Evolutionary conservation across 169 alveolate genomes (phyloP).

Genomic region (Eimeria tenella): DNA sequence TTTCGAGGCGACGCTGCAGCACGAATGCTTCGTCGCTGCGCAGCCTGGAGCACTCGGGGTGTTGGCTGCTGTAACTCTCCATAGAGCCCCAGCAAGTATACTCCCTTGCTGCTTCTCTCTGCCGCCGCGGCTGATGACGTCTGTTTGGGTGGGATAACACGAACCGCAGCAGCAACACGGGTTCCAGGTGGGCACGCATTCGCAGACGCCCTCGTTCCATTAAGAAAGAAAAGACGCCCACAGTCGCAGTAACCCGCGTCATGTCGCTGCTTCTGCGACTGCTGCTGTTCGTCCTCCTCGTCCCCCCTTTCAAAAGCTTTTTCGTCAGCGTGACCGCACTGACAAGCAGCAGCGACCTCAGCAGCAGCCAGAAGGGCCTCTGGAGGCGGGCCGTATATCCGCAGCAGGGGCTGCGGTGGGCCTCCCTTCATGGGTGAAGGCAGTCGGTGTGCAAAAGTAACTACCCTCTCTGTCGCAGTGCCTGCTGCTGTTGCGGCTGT

Average conservation of each 20-base stretch:
- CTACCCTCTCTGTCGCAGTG: not conserved
- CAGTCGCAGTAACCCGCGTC: not conserved
- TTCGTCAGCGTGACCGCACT: not conserved
- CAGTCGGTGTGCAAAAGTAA: not conserved
- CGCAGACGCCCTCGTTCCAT: not conserved
- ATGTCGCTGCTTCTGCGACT: conserved; percentile 38
- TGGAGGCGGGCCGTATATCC: not conserved
- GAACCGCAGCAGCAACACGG: conserved; percentile 64
- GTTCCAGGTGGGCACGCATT: not conserved
- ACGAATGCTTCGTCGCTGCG: conserved; percentile 40
- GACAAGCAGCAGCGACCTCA: conserved; percentile 31
- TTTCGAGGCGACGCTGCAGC: not conserved
- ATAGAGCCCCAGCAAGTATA: conserved; percentile 23
- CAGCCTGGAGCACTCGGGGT: conserved; percentile 59
- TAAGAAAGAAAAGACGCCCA: conserved; percentile 22
- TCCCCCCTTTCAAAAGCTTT: not conserved
- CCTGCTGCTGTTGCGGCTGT: conserved; percentile 58
- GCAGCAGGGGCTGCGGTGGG: conserved; percentile 30
- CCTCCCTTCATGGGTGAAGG: not conserved
- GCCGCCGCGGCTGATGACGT: not conserved
- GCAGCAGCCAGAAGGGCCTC: conserved; percentile 40
- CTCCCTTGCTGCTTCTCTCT: not conserved
- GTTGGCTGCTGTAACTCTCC: conserved; percentile 61
- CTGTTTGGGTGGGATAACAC: not conserved
- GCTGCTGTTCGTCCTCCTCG: conserved; percentile 12